phyloP scores from a whole-genome alignment of 1,139 yeast species.

The Saccharomycopsis phalli region DNA sequence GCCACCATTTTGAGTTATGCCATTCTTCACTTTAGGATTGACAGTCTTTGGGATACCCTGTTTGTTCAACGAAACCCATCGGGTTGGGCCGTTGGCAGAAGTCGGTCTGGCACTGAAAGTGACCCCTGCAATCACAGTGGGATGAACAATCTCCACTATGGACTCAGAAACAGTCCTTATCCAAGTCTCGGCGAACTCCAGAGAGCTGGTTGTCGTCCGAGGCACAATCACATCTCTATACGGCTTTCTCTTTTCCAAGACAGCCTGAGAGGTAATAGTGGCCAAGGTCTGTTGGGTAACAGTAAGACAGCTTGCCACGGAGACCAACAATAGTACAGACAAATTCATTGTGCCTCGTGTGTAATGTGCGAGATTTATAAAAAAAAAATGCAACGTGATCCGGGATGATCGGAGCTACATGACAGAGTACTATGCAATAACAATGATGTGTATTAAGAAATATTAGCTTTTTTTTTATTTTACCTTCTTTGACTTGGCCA shows the following conservation, averaged over 20 bases:
- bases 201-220: constrained; percentile 24
- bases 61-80: constrained; percentile 74
- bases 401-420: too few species aligned
- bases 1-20: constrained; percentile 51
- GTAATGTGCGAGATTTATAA: too few species aligned
- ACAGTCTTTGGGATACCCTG: constrained; percentile 79
- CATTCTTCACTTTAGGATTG: constrained; percentile 63
- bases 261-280: neutral
- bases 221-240: constrained; percentile 26
- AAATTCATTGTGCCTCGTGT: too few species aligned
- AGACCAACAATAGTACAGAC: too few species aligned
- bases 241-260: constrained; percentile 21
- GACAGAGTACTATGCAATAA: too few species aligned
- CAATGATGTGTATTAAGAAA: too few species aligned
- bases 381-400: too few species aligned
- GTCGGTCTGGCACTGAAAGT: constrained; percentile 74
- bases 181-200: constrained; percentile 55
- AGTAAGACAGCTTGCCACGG: too few species aligned
- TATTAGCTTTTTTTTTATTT: too few species aligned
- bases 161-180: constrained; percentile 55
- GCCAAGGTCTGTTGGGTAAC: neutral
- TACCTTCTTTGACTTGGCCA: constrained; percentile 16
- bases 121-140: constrained; percentile 74
- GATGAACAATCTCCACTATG: constrained; percentile 58
- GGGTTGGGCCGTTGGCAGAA: constrained; percentile 59